Conservation (phyloP, 176 grass and related monocot genomes). For the Oryza longistaminata region DNA sequence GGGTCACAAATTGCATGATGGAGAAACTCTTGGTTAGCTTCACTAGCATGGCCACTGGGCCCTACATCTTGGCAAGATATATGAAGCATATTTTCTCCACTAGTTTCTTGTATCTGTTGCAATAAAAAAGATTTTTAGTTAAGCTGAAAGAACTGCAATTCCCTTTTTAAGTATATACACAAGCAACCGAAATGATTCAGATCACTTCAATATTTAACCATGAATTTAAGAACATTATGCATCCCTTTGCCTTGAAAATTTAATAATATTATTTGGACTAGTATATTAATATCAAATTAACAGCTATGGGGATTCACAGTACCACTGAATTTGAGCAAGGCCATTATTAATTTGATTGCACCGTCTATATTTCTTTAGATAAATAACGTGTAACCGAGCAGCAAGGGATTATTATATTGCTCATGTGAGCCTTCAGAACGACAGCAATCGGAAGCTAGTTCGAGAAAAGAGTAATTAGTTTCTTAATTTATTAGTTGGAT, state of each 20-base stretch:
- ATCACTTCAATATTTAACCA: not conserved
- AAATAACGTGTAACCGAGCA: not conserved
- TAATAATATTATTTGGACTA: not conserved
- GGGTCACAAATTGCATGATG: constrained; percentile 41
- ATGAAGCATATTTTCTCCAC: constrained; percentile 44
- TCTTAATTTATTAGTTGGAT: not conserved
- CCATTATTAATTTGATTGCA: too few species aligned
- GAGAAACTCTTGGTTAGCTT: constrained; percentile 35
- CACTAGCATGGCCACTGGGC: constrained; percentile 41
- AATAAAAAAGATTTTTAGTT: constrained; percentile 2
- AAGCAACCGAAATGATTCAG: not conserved
- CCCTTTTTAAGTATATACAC: not conserved
- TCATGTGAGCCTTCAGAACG: not conserved
- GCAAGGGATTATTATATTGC: not conserved
- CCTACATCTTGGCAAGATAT: constrained; percentile 41
- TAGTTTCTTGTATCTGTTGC: constrained; percentile 52
- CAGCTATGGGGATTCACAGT: not conserved
- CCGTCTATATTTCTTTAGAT: not conserved
- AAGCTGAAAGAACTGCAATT: not conserved
- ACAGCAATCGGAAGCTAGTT: not conserved
- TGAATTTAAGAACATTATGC: not conserved
- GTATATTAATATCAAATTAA: not conserved
- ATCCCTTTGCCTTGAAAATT: constrained; percentile 2
- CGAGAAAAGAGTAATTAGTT: not conserved
- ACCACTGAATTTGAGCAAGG: not conserved